A percentile compares a stretch with the other conserved stretches of the same genome.
phyloP scores from a whole-genome alignment of 495 filamentous ascomycete species.

The Talaromyces liani region DNA sequence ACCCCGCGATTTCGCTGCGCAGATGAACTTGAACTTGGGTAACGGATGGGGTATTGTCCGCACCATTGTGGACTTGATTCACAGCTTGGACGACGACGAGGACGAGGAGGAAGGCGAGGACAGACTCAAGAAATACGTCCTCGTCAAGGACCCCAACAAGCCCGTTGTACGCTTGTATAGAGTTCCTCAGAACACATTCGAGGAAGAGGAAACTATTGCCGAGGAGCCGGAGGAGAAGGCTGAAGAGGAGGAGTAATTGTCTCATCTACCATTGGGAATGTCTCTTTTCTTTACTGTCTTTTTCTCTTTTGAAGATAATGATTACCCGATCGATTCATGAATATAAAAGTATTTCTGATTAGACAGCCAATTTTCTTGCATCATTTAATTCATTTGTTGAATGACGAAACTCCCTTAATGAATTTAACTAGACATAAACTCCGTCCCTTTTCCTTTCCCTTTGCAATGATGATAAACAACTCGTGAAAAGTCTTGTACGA shows the following conservation, averaged over 20 bases:
- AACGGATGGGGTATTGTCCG: conserved; percentile 99
- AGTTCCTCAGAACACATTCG: conserved; percentile 79
- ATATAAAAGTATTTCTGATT: conserved; percentile 3
- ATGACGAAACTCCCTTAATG: neutral
- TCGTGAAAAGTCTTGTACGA: neutral
- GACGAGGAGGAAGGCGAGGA: conserved; percentile 68
- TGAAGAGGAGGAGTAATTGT: conserved; percentile 27
- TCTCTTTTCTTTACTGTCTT: conserved; percentile 11
- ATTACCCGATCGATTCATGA: conserved; percentile 2
- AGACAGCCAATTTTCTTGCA: neutral
- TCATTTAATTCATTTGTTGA: neutral
- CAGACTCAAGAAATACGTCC: conserved; percentile 56
- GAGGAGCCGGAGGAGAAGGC: conserved; percentile 30
- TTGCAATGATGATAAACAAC: no score
- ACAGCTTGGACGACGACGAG: conserved; percentile 48
- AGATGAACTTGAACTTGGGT: conserved; percentile 94
- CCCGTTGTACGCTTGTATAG: conserved; percentile 85
- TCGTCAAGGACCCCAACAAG: conserved; percentile 92
- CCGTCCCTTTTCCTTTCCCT: no score
- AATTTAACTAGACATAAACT: no score
- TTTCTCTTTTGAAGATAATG: neutral
- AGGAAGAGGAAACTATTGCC: conserved; percentile 56
- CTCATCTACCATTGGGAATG: conserved; percentile 8
- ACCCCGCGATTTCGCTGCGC: conserved; percentile 88
- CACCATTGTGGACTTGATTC: conserved; percentile 85